Evolutionary conservation across 805 yeast genomes (phyloP).

Genomic region (Metschnikowia reukaufii): DNA sequence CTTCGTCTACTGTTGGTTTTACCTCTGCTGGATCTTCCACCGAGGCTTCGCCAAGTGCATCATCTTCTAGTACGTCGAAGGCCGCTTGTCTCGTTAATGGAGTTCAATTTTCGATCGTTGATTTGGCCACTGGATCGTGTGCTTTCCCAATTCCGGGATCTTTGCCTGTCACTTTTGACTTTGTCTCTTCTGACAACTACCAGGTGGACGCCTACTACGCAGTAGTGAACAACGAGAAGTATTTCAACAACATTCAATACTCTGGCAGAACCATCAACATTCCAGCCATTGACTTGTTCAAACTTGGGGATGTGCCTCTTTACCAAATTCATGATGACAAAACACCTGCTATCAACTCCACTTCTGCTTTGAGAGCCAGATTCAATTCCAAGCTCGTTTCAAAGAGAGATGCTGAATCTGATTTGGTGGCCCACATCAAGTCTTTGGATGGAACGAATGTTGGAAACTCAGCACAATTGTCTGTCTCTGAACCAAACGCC

Average conservation of each 20-base stretch:
- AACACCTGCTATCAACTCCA: constrained; percentile 37
- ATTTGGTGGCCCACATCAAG: constrained; percentile 25
- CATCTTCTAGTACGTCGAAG: too few species aligned
- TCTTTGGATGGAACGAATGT: constrained; percentile 26
- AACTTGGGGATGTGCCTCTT: constrained; percentile 21
- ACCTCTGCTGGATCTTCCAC: too few species aligned
- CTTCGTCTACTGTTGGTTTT: too few species aligned
- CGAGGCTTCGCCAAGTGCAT: too few species aligned
- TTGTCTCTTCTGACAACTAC: constrained; percentile 30
- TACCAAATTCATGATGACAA: constrained; percentile 31
- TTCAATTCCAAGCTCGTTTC: constrained; percentile 24
- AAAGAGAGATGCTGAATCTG: constrained; percentile 32
- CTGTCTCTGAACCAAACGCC: constrained; percentile 14
- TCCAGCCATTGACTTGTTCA: constrained; percentile 34
- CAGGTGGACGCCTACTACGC: constrained; percentile 38
- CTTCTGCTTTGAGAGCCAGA: constrained; percentile 43
- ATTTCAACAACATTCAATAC: constrained; percentile 34
- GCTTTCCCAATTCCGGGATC: constrained; percentile 34
- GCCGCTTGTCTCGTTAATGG: constrained; percentile 42
- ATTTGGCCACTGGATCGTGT: constrained; percentile 41
- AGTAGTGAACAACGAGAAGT: constrained; percentile 23
- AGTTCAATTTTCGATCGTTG: constrained; percentile 33
- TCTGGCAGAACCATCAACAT: constrained; percentile 32
- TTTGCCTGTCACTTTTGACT: constrained; percentile 29
- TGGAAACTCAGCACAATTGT: constrained; percentile 14